Evolutionary conservation across 2,329 filamentous ascomycete genomes (phyloP).

Genomic region (Mollisiaceae sp.): DNA sequence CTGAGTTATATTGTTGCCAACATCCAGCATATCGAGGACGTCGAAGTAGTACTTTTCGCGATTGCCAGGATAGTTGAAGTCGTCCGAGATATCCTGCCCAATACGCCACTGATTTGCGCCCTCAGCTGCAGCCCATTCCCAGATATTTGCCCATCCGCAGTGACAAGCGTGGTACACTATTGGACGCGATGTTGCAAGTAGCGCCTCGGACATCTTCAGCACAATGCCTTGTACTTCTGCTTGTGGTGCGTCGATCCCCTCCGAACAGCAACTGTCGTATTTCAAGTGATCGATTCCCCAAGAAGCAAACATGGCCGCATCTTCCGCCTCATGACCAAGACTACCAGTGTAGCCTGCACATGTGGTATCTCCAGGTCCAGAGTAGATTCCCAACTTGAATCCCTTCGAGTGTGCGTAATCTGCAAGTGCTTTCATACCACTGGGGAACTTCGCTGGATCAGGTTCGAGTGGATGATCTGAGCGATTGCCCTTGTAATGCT

Average conservation of each 20-base stretch:
- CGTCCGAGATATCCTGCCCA: conserved; percentile 49
- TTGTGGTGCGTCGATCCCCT: conserved; percentile 48
- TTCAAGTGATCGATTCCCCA: conserved; percentile 67
- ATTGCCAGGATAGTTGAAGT: conserved; percentile 37
- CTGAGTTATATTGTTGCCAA: conserved; percentile 53
- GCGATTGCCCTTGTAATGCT: conserved; percentile 46
- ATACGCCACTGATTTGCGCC: conserved; percentile 56
- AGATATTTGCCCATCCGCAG: conserved; percentile 51
- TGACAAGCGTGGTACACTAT: conserved; percentile 59
- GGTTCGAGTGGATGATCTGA: conserved; percentile 44
- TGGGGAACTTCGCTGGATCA: conserved; percentile 58
- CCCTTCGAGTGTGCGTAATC: conserved; percentile 59
- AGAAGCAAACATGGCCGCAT: conserved; percentile 60
- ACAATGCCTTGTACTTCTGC: conserved; percentile 22
- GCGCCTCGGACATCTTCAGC: conserved; percentile 55
- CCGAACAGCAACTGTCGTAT: conserved; percentile 65
- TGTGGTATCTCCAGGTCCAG: conserved; percentile 52
- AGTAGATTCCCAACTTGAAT: conserved; percentile 69
- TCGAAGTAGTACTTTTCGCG: conserved; percentile 35
- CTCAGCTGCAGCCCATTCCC: conserved; percentile 46
- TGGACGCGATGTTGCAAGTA: conserved; percentile 48
- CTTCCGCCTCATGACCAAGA: conserved; percentile 60
- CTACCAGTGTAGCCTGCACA: conserved; percentile 50
- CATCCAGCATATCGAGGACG: conserved; percentile 51
- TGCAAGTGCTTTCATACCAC: conserved; percentile 60